Evolutionary conservation across 306 rosid species (phyloP).

Genomic region (Quillaja saponaria): DNA sequence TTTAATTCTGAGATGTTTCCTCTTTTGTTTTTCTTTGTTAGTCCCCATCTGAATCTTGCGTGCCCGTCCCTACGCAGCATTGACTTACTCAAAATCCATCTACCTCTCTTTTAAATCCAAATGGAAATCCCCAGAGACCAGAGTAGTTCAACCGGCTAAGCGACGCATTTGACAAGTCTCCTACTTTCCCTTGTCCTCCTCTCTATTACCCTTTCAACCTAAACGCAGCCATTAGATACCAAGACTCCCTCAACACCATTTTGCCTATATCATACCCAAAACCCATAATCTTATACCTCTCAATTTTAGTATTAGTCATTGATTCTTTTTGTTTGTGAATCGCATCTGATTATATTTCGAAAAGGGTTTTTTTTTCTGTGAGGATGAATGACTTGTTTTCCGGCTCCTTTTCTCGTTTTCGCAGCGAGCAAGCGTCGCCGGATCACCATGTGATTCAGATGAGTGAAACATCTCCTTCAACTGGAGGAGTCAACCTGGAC

Average conservation of each 20-base stretch:
- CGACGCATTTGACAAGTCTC: neutral
- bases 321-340: neutral
- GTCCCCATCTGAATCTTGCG: too few relatives aligned
- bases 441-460: conserved; percentile 74
- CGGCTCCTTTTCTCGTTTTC: conserved; percentile 75
- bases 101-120: neutral
- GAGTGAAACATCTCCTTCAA: conserved; percentile 27
- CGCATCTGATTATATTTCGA: neutral
- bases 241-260: too few relatives aligned
- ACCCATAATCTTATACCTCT: neutral
- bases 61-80: too few relatives aligned
- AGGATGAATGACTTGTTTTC: conserved; percentile 80
- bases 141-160: neutral
- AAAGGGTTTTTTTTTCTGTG: neutral
- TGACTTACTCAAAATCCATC: too few relatives aligned
- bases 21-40: too few relatives aligned
- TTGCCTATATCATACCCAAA: too few relatives aligned
- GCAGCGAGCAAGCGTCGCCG: conserved; percentile 52
- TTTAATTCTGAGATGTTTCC: too few relatives aligned
- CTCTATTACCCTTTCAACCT: neutral
- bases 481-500: conserved; percentile 58
- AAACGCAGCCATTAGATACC: neutral
- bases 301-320: neutral
- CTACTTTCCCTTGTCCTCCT: neutral
- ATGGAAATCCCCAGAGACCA: neutral